These are phyloP conservation scores for Wickerhamomyces tratensis DNA, from an alignment of 805 yeast genomes.

Conservation along the genomic window DNA sequence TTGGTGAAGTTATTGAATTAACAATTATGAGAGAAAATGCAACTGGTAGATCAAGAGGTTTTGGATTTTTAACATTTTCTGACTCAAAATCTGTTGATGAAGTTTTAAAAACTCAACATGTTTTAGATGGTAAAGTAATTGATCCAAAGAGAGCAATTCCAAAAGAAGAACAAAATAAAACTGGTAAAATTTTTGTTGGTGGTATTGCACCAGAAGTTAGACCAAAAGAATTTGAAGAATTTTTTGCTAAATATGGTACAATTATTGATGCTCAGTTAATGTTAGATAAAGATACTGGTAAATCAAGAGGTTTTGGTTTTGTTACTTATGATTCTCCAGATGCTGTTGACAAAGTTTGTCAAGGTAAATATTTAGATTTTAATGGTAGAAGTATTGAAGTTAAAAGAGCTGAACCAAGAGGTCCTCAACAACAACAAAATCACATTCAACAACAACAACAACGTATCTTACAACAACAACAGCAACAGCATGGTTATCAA, in stretches of 20 bases:
- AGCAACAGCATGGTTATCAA: conserved; percentile 5
- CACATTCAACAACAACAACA: conserved; percentile 21
- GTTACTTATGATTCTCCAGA: conserved; percentile 92
- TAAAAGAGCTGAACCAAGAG: conserved; percentile 77
- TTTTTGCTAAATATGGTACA: conserved; percentile 80
- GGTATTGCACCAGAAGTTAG: conserved; percentile 93
- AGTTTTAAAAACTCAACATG: conserved; percentile 79
- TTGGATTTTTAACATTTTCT: conserved; percentile 85
- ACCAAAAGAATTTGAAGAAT: conserved; percentile 79
- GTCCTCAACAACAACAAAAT: conserved; percentile 42
- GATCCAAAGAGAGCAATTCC: conserved; percentile 98
- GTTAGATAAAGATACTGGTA: conserved; percentile 95
- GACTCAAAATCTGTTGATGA: conserved; percentile 77
- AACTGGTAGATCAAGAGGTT: conserved; percentile 89
- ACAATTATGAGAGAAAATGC: conserved; percentile 87
- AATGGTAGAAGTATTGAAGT: conserved; percentile 84
- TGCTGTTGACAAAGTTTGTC: conserved; percentile 84
- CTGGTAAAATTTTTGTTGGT: conserved; percentile 95
- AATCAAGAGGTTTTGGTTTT: conserved; percentile 95
- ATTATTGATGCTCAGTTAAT: conserved; percentile 93
- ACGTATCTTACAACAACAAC: conserved; percentile 16
- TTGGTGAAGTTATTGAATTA: conserved; percentile 80
- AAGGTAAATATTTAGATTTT: conserved; percentile 69
- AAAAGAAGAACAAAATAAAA: conserved; percentile 92
- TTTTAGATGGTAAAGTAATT: conserved; percentile 89